Percentiles rank a stretch among this genome's conserved stretches.
Evolutionary conservation across 2,329 filamentous ascomycete genomes (phyloP).

Genomic region (Pestalotiopsis sp.): DNA sequence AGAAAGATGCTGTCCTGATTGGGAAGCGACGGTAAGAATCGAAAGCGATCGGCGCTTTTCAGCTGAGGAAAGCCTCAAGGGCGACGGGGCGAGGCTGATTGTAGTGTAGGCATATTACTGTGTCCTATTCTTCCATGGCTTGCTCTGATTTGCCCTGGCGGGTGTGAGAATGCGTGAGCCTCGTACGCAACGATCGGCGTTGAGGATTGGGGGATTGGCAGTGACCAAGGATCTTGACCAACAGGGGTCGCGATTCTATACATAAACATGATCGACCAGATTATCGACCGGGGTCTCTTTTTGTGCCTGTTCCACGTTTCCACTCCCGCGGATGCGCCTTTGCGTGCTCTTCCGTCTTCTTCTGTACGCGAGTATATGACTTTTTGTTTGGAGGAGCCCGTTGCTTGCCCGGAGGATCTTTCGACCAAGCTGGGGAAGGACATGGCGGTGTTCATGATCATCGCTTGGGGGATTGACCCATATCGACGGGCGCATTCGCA

Average conservation of each 20-base stretch:
- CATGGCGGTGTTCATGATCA: not conserved
- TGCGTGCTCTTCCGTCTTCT: not conserved
- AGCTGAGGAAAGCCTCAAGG: not conserved
- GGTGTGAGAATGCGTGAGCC: not conserved
- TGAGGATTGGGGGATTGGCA: not conserved
- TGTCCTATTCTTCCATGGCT: too few relatives aligned
- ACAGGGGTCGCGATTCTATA: not conserved
- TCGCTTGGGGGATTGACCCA: not conserved
- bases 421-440: not conserved
- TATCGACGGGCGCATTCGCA: not conserved
- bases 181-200: not conserved
- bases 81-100: not conserved
- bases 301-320: not conserved
- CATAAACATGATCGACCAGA: conserved; percentile 1
- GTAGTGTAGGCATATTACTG: not conserved
- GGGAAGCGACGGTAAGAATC: not conserved
- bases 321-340: not conserved
- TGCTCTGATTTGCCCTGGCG: not conserved
- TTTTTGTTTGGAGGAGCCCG: not conserved
- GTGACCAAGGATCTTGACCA: not conserved
- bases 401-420: not conserved
- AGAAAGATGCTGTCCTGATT: not conserved
- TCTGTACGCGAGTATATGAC: not conserved
- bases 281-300: not conserved
- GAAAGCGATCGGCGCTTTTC: not conserved